phyloP scores from a whole-genome alignment of 1,139 yeast species.

The Sugiyamaella neomexicana region DNA sequence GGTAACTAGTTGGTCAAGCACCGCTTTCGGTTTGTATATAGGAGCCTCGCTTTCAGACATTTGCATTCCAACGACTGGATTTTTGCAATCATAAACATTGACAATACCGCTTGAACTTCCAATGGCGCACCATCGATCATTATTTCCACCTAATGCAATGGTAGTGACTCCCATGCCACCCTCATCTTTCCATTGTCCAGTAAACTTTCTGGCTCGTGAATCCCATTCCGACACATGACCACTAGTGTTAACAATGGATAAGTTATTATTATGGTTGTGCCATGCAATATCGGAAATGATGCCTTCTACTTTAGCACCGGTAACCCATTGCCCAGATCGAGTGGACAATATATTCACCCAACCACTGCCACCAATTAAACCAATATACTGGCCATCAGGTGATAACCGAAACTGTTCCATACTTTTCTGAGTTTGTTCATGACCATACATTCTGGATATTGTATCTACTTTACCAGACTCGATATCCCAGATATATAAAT shows the following conservation, averaged over 20 bases:
- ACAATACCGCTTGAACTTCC: slow-evolving; percentile 91
- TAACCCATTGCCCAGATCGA: slow-evolving; percentile 76
- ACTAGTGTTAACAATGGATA: slow-evolving; percentile 65
- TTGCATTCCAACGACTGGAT: slow-evolving; percentile 33
- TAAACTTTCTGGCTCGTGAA: slow-evolving; percentile 49
- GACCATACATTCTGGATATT: slow-evolving; percentile 87
- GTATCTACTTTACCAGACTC: slow-evolving; percentile 75
- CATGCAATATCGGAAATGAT: slow-evolving; percentile 77
- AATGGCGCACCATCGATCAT: slow-evolving; percentile 80
- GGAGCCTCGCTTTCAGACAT: slow-evolving; percentile 31
- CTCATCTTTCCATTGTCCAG: slow-evolving; percentile 79
- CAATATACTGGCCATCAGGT: slow-evolving; percentile 67
- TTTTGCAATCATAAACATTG: slow-evolving; percentile 69
- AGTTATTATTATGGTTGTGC: slow-evolving; percentile 49
- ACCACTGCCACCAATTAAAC: slow-evolving; percentile 80
- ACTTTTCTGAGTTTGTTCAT: slow-evolving; percentile 78
- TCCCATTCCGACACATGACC: slow-evolving; percentile 94
- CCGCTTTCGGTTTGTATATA: slow-evolving; percentile 44
- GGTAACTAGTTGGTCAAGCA: slow-evolving; percentile 78
- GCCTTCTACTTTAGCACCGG: slow-evolving; percentile 88
- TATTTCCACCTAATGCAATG: slow-evolving; percentile 73
- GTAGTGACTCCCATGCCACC: slow-evolving; percentile 84
- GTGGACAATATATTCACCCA: slow-evolving; percentile 85
- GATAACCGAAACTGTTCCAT: slow-evolving; percentile 75
- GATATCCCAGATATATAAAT: slow-evolving; percentile 90